These are phyloP conservation scores for Jackrogersella multiformis DNA, from an alignment of 495 filamentous ascomycete species.

Conservation along the genomic window DNA sequence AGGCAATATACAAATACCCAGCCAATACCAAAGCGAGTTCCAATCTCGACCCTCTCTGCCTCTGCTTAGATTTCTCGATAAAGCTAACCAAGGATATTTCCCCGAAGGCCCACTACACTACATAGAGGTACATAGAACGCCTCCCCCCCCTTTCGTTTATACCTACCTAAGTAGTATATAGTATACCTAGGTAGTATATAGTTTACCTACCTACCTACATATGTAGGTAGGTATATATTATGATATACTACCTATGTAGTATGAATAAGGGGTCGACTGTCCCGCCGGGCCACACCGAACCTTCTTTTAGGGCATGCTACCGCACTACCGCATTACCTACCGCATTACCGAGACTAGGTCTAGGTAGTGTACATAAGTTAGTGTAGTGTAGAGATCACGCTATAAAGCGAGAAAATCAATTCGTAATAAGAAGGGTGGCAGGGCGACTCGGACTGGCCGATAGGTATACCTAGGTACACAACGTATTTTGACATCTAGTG, in stretches of 20 bases:
- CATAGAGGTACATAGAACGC: too few species aligned
- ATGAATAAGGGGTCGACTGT: slow-evolving; percentile 11
- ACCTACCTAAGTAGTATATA: too few species aligned
- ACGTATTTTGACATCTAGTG: background rate
- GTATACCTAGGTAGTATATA: too few species aligned
- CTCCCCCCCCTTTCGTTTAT: too few species aligned
- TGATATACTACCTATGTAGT: too few species aligned
- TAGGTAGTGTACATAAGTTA: too few species aligned
- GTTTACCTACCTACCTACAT: too few species aligned
- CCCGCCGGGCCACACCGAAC: slow-evolving; percentile 32
- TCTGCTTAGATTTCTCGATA: slow-evolving; percentile 10
- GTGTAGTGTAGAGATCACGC: too few species aligned
- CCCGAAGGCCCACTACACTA: background rate
- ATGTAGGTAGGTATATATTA: too few species aligned
- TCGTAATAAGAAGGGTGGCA: background rate
- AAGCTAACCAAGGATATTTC: slow-evolving; percentile 1
- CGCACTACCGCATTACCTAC: slow-evolving; percentile 33
- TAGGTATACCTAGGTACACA: too few species aligned
- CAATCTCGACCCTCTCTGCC: slow-evolving; percentile 14
- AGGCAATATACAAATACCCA: slow-evolving; percentile 11
- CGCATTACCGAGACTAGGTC: slow-evolving; percentile 29
- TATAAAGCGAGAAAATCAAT: too few species aligned
- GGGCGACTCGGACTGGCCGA: slow-evolving; percentile 22
- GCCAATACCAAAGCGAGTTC: slow-evolving; percentile 16
- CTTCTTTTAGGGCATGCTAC: slow-evolving; percentile 33